Evolutionary conservation across 768 basidiomycete genomes (phyloP), one percentile per base, ranked within the genome.

Genomic region (Rhodotorula graminis): DNA sequence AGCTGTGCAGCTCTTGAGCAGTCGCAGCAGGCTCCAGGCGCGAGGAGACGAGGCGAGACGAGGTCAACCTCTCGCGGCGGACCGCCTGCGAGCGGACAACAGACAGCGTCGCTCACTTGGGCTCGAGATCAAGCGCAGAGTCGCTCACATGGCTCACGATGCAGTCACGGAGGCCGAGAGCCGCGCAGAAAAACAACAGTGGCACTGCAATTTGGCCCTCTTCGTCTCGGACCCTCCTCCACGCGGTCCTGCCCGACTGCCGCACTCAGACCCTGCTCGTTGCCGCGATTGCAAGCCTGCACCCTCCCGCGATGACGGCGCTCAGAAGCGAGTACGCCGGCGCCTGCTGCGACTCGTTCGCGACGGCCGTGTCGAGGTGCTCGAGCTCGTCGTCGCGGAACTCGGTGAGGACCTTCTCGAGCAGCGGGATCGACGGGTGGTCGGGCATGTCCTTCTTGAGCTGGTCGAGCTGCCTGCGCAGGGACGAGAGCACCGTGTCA

Each of bases 381-480:
- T 93, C 93, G 27, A 97, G 85, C 78, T 98, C 94, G 77, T 98
- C 94, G 81, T 97, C 93, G 74, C 93, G 84, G 79, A 97, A 90
- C 80, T 96, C 94, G 63, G 82, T 56, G 27, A 78, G 47, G 52
- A 75, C 61, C 33, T 69, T 29, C 23, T 71, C 60, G 33, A 77
- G 74, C 0, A 77, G 64, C 8, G 50, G 75, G 55, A 67, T 65
- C 5, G 67, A 80, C 4, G 64, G 80, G 67, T 65, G 80, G 76
- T 68, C 64, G 75, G 69, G 61, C 46, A 76, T 66, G 59, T 69
- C 79, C 5, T 83, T 81, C 70, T 88, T 86, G 76, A 95, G 83
- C 46, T 89, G 88, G 77, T 87, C 86, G 61, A 97, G 84, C 84
- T 97, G 94, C 78, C 93, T 96, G 78, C 40, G 46, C 12, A 14